Conservation (phyloP, 768 basidiomycete genomes). For the Mycena olivaceomarginata region DNA sequence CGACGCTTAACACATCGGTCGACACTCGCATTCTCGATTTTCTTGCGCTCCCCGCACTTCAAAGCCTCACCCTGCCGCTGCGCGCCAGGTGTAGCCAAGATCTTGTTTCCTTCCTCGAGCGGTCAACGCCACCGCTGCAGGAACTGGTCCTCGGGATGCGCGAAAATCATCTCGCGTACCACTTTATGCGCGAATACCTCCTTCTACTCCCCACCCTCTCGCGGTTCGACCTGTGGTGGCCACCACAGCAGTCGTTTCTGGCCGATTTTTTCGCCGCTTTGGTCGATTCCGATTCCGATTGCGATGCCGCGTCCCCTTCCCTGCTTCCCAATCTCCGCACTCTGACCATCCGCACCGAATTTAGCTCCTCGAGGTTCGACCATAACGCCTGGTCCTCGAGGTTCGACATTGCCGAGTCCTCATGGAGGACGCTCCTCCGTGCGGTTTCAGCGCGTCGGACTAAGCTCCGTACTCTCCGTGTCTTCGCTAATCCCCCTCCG, state of each 20-base stretch:
- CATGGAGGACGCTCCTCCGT: neutral
- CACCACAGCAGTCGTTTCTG: neutral
- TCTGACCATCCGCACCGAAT: neutral
- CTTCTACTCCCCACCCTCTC: neutral
- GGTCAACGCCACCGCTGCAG: neutral
- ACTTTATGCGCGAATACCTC: neutral
- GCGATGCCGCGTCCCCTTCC: too few species aligned
- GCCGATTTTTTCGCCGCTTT: neutral
- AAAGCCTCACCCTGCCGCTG: neutral
- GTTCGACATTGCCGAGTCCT: neutral
- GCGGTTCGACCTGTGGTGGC: neutral
- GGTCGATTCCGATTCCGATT: neutral
- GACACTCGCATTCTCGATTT: neutral
- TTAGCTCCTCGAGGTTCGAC: neutral
- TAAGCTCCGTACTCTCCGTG: neutral
- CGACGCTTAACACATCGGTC: too few species aligned
- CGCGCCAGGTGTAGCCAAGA: too few species aligned
- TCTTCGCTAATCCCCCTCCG: too few species aligned
- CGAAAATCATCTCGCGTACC: neutral
- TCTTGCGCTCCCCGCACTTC: neutral
- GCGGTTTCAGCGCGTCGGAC: neutral
- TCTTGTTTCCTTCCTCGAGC: neutral
- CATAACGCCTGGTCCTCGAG: too few species aligned
- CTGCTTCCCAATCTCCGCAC: neutral
- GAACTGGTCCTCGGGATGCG: neutral